phyloP scores from a whole-genome alignment of 2,329 filamentous ascomycete genomes.

The Clonostachys chloroleuca region DNA sequence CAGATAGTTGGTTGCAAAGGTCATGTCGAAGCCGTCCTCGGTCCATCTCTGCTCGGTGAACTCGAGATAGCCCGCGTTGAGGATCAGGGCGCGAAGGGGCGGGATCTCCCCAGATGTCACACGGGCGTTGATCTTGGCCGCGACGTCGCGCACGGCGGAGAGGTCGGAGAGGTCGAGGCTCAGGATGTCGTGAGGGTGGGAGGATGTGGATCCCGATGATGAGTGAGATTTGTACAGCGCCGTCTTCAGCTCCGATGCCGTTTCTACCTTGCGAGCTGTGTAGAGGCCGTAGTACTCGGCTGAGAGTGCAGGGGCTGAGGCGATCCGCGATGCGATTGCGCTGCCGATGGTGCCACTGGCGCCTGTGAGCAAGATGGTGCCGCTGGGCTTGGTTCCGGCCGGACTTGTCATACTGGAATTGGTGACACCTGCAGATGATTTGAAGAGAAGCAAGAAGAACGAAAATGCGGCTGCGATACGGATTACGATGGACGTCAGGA shows the following conservation, averaged over 20 bases:
- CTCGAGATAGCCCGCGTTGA: constrained; percentile 21
- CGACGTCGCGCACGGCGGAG: constrained; percentile 14
- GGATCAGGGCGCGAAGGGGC: constrained; percentile 29
- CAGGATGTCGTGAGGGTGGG: constrained; percentile 22
- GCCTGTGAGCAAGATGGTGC: constrained; percentile 29
- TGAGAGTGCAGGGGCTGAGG: constrained; percentile 18
- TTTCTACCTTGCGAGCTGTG: constrained; percentile 23
- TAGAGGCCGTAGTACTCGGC: constrained; percentile 26
- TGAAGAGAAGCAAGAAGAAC: no score
- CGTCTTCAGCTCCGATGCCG: constrained; percentile 16
- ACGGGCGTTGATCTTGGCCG: constrained; percentile 17
- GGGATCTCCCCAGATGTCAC: constrained; percentile 25
- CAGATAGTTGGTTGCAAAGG: constrained; percentile 24
- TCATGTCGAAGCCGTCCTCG: constrained; percentile 19
- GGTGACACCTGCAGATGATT: no score
- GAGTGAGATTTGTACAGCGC: constrained; percentile 10
- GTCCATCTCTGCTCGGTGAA: constrained; percentile 4
- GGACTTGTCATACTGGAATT: no score
- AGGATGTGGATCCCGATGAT: background rate
- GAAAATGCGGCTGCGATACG: no score
- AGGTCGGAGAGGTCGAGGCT: constrained; percentile 23
- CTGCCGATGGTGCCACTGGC: constrained; percentile 31
- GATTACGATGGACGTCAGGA: no score
- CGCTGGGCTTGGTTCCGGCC: constrained; percentile 1
- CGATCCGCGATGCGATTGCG: constrained; percentile 20